A percentile compares a stretch with the other conserved stretches of the same genome.
Evolutionary conservation across 306 rosid species (phyloP).

Genomic region (Acacia crassicarpa): DNA sequence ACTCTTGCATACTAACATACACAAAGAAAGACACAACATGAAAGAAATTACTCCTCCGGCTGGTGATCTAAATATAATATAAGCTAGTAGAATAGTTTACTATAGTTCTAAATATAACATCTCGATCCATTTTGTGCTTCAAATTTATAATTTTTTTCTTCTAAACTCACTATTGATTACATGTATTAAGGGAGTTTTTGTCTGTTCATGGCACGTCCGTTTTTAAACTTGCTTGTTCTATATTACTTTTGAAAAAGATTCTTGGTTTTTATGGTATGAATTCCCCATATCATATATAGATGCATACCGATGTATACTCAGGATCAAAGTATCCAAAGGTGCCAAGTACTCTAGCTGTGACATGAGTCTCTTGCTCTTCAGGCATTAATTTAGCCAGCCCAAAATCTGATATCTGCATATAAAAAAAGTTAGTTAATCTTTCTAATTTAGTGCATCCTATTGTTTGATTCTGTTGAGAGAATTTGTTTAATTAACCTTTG

Average conservation of each 20-base stretch:
- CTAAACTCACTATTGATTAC: no score
- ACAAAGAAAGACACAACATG: no score
- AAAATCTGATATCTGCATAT: conserved; percentile 82
- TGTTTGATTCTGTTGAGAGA: background rate
- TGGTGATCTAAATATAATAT: no score
- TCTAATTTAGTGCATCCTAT: background rate
- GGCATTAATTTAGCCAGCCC: conserved; percentile 98
- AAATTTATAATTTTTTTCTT: no score
- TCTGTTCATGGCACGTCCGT: background rate
- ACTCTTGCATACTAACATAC: background rate
- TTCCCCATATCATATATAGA: no score
- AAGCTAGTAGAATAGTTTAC: no score
- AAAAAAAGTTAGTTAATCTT: background rate
- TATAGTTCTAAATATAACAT: no score
- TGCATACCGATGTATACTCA: conserved; percentile 85
- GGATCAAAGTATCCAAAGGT: conserved; percentile 98
- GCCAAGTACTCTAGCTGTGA: conserved; percentile 87
- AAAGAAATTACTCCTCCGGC: no score
- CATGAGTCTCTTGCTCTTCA: conserved; percentile 76
- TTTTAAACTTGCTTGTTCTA: no score
- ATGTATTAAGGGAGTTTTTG: no score
- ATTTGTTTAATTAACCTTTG: conserved; percentile 54
- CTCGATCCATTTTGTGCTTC: no score
- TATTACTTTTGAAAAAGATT: no score
- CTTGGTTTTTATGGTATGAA: background rate